Base-by-base conservation (phyloP, 768 basidiomycete species). In the Dentipellis fragilis region DNA sequence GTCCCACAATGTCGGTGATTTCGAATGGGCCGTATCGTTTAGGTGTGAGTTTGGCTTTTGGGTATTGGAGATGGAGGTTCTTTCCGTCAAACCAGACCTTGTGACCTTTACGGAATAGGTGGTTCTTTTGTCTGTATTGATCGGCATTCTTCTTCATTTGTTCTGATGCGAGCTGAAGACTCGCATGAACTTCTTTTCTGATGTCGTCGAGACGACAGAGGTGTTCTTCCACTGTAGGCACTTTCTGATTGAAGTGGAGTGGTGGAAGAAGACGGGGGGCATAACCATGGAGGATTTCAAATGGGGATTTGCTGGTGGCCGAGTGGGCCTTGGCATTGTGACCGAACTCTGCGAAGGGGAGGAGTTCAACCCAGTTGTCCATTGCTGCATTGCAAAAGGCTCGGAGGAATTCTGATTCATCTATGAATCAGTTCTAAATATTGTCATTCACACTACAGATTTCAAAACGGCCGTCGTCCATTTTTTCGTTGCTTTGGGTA, bases 381-480 rank as follows among this genome's bases (percentile, higher is more conserved):
- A 65, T 68, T 19, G 40, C 36, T 36, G 61, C 54, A 45, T 60
- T 57, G 10, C 57, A 57, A 54, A 65, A 71, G 11, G 60, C 21
- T 2, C 65, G 53, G 6, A 73, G 59, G 53, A 67, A 69, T n/a
- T 60, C n/a, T n/a, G n/a, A n/a, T n/a, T n/a, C n/a, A n/a, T n/a
- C n/a, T n/a, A n/a, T n/a, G n/a, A n/a, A n/a, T n/a, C n/a, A n/a
- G n/a, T n/a, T n/a, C n/a, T n/a, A n/a, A n/a, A n/a, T n/a, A n/a
- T n/a, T n/a, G n/a, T n/a, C n/a, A n/a, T n/a, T n/a, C n/a, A n/a
- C n/a, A n/a, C n/a, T n/a, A n/a, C n/a, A n/a, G n/a, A n/a, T n/a
- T n/a, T n/a, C n/a, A n/a, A n/a, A n/a, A n/a, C n/a, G n/a, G n/a
- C n/a, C n/a, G n/a, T n/a, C n/a, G n/a, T n/a, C n/a, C n/a, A n/a